These are phyloP conservation scores for Turritis glabra DNA, from an alignment of 345 rosid species.

Conservation along the genomic window DNA sequence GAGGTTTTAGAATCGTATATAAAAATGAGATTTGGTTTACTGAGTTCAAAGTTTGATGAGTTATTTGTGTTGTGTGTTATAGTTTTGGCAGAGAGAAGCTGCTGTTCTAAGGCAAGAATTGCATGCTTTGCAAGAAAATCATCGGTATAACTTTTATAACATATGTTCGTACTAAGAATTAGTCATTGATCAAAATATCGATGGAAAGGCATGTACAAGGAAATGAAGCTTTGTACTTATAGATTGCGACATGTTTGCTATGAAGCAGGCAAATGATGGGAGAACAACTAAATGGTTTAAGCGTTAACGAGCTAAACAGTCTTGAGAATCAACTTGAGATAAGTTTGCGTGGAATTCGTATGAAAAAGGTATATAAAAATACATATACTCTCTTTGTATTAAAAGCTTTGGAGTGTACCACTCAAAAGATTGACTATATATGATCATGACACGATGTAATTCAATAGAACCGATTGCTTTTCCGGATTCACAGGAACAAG, in stretches of 20 bases:
- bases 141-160: slow-evolving; percentile 44
- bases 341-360: slow-evolving; percentile 65
- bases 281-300: slow-evolving; percentile 65
- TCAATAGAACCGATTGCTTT: slow-evolving; percentile 22
- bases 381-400: slow-evolving; percentile 2
- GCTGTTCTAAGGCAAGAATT: slow-evolving; percentile 61
- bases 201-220: not conserved
- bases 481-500: slow-evolving; percentile 51
- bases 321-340: slow-evolving; percentile 66
- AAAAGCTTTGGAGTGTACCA: not conserved
- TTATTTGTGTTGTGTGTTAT: slow-evolving; percentile 16
- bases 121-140: slow-evolving; percentile 61
- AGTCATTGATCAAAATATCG: not conserved
- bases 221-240: slow-evolving; percentile 2
- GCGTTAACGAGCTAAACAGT: slow-evolving; percentile 53
- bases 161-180: not conserved
- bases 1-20: not conserved
- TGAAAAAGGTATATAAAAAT: slow-evolving; percentile 51
- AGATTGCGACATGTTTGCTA: slow-evolving; percentile 6
- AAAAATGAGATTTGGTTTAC: not conserved
- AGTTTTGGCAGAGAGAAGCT: slow-evolving; percentile 79
- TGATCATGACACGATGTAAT: not conserved
- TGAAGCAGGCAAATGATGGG: slow-evolving; percentile 68
- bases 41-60: not conserved
- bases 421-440: slow-evolving; percentile 8